phyloP scores from a whole-genome alignment of 306 rosid species.

The Acacia acuminata region DNA sequence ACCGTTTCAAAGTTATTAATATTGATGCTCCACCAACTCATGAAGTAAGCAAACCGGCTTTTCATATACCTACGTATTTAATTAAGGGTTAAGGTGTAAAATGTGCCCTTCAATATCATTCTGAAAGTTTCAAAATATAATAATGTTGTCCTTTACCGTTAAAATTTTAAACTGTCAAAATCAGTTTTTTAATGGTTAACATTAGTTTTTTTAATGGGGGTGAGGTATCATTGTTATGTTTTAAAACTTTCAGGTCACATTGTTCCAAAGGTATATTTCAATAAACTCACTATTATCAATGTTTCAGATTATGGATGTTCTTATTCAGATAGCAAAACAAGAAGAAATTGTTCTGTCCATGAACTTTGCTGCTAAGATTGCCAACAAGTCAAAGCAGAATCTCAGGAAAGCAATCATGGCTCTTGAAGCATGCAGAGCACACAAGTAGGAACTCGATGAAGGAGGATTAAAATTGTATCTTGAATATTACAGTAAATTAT shows the following conservation, averaged over 20 bases:
- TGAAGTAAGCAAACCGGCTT: constrained; percentile 54
- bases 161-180: too few relatives aligned
- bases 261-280: background rate
- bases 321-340: constrained; percentile 63
- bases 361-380: constrained; percentile 76
- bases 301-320: constrained; percentile 71
- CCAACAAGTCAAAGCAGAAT: constrained; percentile 72
- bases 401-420: constrained; percentile 87
- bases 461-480: background rate
- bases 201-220: too few relatives aligned
- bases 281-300: constrained; percentile 18
- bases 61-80: background rate
- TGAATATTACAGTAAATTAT: background rate
- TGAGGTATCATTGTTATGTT: too few relatives aligned
- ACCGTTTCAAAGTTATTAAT: constrained; percentile 54
- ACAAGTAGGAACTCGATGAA: constrained; percentile 54
- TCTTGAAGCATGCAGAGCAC: constrained; percentile 90
- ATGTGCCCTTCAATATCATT: too few relatives aligned
- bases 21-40: constrained; percentile 69
- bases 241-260: too few relatives aligned
- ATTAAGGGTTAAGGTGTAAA: too few relatives aligned
- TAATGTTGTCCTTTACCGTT: rapidly evolving
- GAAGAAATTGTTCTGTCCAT: constrained; percentile 70
- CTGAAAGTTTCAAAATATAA: too few relatives aligned
- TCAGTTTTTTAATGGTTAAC: too few relatives aligned